Evolutionary conservation across 2,329 filamentous ascomycete genomes (phyloP), one percentile per base, ranked within the genome.

Genomic region (Apiospora aurea): DNA sequence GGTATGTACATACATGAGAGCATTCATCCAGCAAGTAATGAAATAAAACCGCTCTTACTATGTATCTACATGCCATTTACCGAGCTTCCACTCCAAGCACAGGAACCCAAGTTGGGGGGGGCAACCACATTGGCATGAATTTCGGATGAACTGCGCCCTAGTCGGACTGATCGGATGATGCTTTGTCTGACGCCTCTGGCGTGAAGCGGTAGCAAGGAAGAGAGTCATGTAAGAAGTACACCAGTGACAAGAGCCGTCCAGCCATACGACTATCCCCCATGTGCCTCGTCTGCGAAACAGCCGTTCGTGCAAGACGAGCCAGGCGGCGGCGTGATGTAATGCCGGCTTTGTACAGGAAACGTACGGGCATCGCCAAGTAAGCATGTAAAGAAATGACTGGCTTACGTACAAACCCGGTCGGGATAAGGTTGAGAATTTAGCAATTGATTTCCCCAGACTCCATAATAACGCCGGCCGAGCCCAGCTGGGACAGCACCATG

Each of bases 381-480:
- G 34, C 34, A 38, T 38, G 24, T 11, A 10, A 29, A 29, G 26
- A 29, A 38, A 21, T 21, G 53, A 61, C 53, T 38, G 26, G 18
- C 51, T 34, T 64, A 64, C 53, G 53, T 61, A 61, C 29, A 38
- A 61, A n/a, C 53, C 53, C 29, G 29, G 29, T 61, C 53, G n/a
- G 29, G 29, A 29, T 18, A n/a, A 24, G 57, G 14, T 41, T 8
- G 67, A 14, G 67, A 38, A 5, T 21, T 47, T 47, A 69, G 21
- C 24, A 34, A 41, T 49, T 49, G 44, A 69, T 49, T 49, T 69
- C 67, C 67, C 67, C 67, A 49, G 67, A 69, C 44, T 69, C 67
- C 67, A 69, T 24, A 69, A 69, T 69, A 69, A 14, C 5, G 47
- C 67, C 66, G 66, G 66, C 66, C 67, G 67, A 34, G 16, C 24